A percentile compares a stretch with the other conserved stretches of the same genome.
Conservation (phyloP, 352 stramenopile species). For the Peronospora tabacina region DNA sequence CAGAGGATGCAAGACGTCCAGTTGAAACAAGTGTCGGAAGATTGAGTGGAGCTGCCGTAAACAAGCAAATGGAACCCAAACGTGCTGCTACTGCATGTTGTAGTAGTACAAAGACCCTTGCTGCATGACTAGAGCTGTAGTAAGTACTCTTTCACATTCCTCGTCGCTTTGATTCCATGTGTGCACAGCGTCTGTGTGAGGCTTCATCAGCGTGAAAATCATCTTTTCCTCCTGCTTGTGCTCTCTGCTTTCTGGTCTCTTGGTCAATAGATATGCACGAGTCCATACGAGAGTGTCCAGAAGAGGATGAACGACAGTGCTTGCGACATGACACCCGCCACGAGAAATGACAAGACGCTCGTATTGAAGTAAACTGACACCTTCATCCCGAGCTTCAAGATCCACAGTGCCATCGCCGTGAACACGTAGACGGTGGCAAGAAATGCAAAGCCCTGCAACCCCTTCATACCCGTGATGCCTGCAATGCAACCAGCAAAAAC, state of each 20-base stretch:
- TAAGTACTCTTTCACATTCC: no score
- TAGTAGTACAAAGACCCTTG: no score
- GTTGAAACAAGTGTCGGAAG: slow-evolving; percentile 16
- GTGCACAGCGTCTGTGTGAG: no score
- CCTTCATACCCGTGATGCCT: slow-evolving; percentile 71
- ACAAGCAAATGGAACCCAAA: slow-evolving; percentile 13
- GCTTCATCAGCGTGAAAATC: no score
- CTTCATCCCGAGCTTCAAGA: slow-evolving; percentile 69
- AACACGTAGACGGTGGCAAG: slow-evolving; percentile 57
- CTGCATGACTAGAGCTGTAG: no score
- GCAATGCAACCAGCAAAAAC: slow-evolving; percentile 77
- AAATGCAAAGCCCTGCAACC: slow-evolving; percentile 66
- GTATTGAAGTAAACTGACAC: slow-evolving; percentile 80
- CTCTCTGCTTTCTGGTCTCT: not conserved
- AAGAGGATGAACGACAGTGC: slow-evolving; percentile 85
- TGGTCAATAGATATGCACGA: slow-evolving; percentile 87
- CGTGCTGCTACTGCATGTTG: not conserved
- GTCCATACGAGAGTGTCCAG: slow-evolving; percentile 81
- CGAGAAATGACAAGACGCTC: slow-evolving; percentile 57
- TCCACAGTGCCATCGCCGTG: slow-evolving; percentile 53
- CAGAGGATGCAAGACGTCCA: slow-evolving; percentile 62
- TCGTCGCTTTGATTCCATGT: no score
- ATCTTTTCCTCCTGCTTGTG: no score
- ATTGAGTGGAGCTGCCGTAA: slow-evolving; percentile 4
- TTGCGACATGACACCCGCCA: slow-evolving; percentile 63